Conservation (phyloP, 176 grass and related monocot species). For the Poa pratensis region DNA sequence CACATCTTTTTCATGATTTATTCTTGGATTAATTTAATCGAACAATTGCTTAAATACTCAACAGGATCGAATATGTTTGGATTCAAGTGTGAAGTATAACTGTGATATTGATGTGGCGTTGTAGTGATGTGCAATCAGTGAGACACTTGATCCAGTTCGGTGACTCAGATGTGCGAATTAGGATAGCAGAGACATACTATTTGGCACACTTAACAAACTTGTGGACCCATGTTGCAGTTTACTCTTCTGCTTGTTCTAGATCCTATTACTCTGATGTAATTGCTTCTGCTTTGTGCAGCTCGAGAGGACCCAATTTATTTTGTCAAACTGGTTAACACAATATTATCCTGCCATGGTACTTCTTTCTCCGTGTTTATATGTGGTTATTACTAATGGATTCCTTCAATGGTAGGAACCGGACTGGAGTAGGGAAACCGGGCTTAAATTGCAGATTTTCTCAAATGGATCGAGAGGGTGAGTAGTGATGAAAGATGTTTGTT, state of each 20-base stretch:
- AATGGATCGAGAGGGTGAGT: slow-evolving; percentile 31
- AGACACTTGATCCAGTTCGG: neutral
- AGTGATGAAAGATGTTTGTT: neutral
- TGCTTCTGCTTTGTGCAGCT: slow-evolving; percentile 46
- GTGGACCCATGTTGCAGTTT: neutral
- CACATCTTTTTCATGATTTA: too few relatives aligned
- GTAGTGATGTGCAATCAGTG: neutral
- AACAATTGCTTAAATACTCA: too few relatives aligned
- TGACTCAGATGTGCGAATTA: neutral
- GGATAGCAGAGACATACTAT: neutral
- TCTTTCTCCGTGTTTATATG: neutral
- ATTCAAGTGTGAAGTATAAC: neutral
- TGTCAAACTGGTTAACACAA: slow-evolving; percentile 32
- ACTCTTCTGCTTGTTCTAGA: neutral
- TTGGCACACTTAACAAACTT: neutral
- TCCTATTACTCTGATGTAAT: slow-evolving; percentile 27
- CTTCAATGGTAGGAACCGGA: slow-evolving; percentile 24
- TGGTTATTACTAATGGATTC: slow-evolving; percentile 28
- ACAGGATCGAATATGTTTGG: too few relatives aligned
- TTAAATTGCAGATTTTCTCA: slow-evolving; percentile 21
- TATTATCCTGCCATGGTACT: neutral
- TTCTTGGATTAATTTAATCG: too few relatives aligned
- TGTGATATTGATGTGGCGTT: neutral
- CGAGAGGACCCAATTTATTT: slow-evolving; percentile 29
- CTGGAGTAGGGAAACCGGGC: slow-evolving; percentile 27